Percentiles rank a stretch among this genome's conserved stretches.
phyloP scores from a whole-genome alignment of 2,329 filamentous ascomycete genomes.

The Xylaria digitata region DNA sequence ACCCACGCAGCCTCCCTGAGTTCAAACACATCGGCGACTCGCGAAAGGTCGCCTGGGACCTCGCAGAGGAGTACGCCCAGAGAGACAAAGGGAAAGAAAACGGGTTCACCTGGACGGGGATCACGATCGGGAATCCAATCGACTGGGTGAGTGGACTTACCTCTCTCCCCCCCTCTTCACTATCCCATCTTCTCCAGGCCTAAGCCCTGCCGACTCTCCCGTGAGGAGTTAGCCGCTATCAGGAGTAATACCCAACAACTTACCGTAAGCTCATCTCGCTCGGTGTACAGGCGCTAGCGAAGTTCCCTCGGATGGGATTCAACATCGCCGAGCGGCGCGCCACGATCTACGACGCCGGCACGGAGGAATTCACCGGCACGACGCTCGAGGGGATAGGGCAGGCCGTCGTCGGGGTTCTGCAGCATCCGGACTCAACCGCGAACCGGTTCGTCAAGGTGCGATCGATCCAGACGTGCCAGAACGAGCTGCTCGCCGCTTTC shows the following conservation, averaged over 20 bases:
- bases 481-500: conserved; percentile 46
- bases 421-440: conserved; percentile 33
- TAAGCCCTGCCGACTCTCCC: background rate
- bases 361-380: conserved; percentile 47
- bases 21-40: conserved; percentile 40
- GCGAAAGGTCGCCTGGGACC: conserved; percentile 42
- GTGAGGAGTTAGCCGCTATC: background rate
- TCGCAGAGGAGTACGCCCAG: conserved; percentile 39
- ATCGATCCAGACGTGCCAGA: conserved; percentile 45
- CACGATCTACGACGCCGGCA: conserved; percentile 46
- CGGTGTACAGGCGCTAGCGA: conserved; percentile 25
- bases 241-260: conserved; percentile 2
- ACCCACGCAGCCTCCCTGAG: conserved; percentile 42
- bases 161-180: background rate
- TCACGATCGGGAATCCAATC: conserved; percentile 49
- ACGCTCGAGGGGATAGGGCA: conserved; percentile 48
- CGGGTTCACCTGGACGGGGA: conserved; percentile 48
- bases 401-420: conserved; percentile 38
- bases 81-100: conserved; percentile 35
- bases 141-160: conserved; percentile 47
- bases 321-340: conserved; percentile 41
- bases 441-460: conserved; percentile 48
- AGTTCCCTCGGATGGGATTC: conserved; percentile 49
- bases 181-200: background rate
- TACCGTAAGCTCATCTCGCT: conserved; percentile 2